These are phyloP conservation scores for Pseudofabraea citricarpa DNA, from an alignment of 2,329 filamentous ascomycete genomes.

Conservation along the genomic window DNA sequence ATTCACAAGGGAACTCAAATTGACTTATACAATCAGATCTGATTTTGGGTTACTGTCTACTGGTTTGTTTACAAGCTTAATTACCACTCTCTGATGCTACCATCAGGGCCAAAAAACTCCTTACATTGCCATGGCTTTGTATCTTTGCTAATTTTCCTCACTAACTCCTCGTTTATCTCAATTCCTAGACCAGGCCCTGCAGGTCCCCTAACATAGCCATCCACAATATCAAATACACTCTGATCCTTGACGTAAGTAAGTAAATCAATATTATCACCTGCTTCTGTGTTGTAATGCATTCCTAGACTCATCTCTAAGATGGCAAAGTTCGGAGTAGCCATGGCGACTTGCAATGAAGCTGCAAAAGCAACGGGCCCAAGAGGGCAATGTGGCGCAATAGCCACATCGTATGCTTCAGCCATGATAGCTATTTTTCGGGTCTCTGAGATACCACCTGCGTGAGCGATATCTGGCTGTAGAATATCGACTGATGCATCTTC, in stretches of 20 bases:
- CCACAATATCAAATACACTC: conserved; percentile 43
- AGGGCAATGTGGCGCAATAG: conserved; percentile 51
- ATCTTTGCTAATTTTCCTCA: conserved; percentile 42
- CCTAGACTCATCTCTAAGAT: conserved; percentile 56
- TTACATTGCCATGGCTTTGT: conserved; percentile 50
- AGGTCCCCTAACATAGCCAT: conserved; percentile 38
- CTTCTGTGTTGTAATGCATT: conserved; percentile 54
- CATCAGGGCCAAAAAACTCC: conserved; percentile 54
- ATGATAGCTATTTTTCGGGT: conserved; percentile 48
- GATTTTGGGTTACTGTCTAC: too few relatives aligned
- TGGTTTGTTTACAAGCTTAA: conserved; percentile 44
- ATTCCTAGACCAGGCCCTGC: conserved; percentile 36
- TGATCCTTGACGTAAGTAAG: conserved; percentile 45
- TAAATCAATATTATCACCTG: conserved; percentile 36
- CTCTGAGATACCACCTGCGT: conserved; percentile 51
- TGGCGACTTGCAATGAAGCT: conserved; percentile 48
- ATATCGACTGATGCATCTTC: conserved; percentile 48
- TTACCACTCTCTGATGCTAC: conserved; percentile 55
- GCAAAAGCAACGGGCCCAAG: conserved; percentile 52
- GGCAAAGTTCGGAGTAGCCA: conserved; percentile 41
- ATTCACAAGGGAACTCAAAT: too few relatives aligned
- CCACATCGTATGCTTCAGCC: conserved; percentile 51
- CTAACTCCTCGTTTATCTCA: conserved; percentile 48
- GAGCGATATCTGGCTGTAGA: conserved; percentile 50
- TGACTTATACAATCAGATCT: too few relatives aligned